These are phyloP conservation scores for Flaveria trinervia DNA, from an alignment of 129 eudicot species.

Conservation along the genomic window DNA sequence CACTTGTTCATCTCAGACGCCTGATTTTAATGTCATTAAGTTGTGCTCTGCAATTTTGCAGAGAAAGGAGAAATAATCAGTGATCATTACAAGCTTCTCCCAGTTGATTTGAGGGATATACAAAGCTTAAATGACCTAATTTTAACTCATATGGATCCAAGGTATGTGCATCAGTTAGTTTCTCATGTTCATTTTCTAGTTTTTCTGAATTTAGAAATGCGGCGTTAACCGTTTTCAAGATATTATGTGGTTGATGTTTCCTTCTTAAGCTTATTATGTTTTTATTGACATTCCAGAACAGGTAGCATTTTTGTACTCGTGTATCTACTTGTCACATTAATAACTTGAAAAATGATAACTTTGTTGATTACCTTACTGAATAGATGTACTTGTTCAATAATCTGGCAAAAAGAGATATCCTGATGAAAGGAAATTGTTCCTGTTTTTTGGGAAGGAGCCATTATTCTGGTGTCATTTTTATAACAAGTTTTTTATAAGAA, in stretches of 20 bases:
- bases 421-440: background rate
- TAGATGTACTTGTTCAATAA: constrained; percentile 5
- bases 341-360: background rate
- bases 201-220: background rate
- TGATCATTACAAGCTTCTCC: constrained; percentile 89
- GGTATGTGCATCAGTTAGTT: constrained; percentile 50
- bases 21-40: constrained; percentile 2
- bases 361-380: constrained; percentile 1
- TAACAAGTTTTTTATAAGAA: constrained; percentile 1
- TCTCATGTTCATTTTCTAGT: background rate
- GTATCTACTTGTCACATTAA: constrained; percentile 5
- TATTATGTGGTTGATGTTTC: constrained; percentile 1
- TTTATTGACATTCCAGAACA: background rate
- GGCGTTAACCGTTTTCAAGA: background rate
- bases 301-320: background rate
- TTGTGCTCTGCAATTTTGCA: constrained; percentile 41
- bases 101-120: constrained; percentile 85
- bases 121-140: constrained; percentile 69
- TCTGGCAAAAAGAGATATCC: constrained; percentile 11
- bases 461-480: background rate
- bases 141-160: constrained; percentile 77
- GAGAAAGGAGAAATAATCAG: constrained; percentile 83
- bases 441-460: background rate
- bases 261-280: background rate
- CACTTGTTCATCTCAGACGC: background rate